Evolutionary conservation across 2,329 filamentous ascomycete species (phyloP).

Genomic region (Orbilia quercus): DNA sequence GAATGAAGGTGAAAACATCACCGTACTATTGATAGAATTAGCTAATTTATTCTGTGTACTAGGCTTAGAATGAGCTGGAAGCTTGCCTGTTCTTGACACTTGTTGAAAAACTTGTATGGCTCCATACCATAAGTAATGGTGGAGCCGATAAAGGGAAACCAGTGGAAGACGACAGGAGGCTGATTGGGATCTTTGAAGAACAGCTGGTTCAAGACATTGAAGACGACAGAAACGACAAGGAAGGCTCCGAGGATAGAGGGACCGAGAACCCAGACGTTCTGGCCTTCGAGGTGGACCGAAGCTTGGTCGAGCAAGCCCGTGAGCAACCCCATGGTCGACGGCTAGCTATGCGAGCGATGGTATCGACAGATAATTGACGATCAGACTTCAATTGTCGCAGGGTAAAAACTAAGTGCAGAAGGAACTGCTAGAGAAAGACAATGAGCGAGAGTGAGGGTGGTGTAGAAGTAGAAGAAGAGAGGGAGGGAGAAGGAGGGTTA

Average conservation of each 20-base stretch:
- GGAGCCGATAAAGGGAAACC: constrained; percentile 85
- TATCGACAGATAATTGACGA: background rate
- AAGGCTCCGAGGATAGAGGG: constrained; percentile 39
- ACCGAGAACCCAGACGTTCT: constrained; percentile 44
- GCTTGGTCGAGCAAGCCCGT: constrained; percentile 46
- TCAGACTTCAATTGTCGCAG: constrained; percentile 10
- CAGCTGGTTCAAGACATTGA: constrained; percentile 85
- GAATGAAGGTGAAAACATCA: constrained; percentile 87
- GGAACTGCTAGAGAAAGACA: background rate
- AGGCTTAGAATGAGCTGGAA: background rate
- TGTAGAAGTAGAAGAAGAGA: constrained; percentile 5
- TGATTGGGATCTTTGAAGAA: constrained; percentile 85
- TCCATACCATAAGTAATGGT: constrained; percentile 96
- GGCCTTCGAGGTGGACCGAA: constrained; percentile 48
- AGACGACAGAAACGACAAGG: constrained; percentile 68
- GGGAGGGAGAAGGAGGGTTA: constrained; percentile 8
- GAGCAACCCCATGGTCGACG: constrained; percentile 38
- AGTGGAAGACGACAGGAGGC: constrained; percentile 83
- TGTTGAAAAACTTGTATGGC: constrained; percentile 84
- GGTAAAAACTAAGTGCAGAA: background rate
- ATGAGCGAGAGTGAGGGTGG: constrained; percentile 2
- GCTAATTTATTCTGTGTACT: background rate
- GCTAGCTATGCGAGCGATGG: constrained; percentile 2
- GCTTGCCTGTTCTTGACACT: constrained; percentile 76
- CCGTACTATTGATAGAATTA: constrained; percentile 72